A percentile compares a stretch with the other conserved stretches of the same genome.
Conservation (phyloP, 2,329 filamentous ascomycete genomes). For the Clarireedia hainanense region DNA sequence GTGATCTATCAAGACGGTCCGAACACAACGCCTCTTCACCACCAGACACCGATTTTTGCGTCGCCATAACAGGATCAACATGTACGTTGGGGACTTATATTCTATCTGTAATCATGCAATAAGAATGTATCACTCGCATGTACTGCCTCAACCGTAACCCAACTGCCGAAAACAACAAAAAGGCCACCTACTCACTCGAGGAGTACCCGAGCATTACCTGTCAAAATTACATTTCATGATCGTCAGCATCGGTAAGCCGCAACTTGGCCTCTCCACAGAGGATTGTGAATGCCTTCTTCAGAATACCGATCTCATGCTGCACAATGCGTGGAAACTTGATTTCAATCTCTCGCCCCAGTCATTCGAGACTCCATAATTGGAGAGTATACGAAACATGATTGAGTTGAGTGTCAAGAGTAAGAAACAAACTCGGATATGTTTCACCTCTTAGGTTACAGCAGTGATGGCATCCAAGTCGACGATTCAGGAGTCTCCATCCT, state of each 20-base stretch:
- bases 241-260: neutral
- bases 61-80: slow-evolving; percentile 40
- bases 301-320: slow-evolving; percentile 6
- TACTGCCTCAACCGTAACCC: slow-evolving; percentile 40
- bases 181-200: neutral
- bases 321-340: slow-evolving; percentile 33
- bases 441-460: neutral
- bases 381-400: slow-evolving; percentile 33
- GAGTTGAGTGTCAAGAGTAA: neutral
- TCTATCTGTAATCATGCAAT: slow-evolving; percentile 32
- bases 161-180: neutral
- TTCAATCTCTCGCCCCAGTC: slow-evolving; percentile 29
- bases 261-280: neutral
- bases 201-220: neutral
- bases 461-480: neutral
- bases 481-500: neutral
- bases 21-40: neutral
- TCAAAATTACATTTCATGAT: neutral
- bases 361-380: slow-evolving; percentile 31
- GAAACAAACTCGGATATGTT: neutral
- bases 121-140: slow-evolving; percentile 32
- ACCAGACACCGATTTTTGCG: neutral
- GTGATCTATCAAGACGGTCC: neutral
- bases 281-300: neutral
- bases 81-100: slow-evolving; percentile 43